phyloP scores from a whole-genome alignment of 331 rosid genomes.

The Malus hybrid region DNA sequence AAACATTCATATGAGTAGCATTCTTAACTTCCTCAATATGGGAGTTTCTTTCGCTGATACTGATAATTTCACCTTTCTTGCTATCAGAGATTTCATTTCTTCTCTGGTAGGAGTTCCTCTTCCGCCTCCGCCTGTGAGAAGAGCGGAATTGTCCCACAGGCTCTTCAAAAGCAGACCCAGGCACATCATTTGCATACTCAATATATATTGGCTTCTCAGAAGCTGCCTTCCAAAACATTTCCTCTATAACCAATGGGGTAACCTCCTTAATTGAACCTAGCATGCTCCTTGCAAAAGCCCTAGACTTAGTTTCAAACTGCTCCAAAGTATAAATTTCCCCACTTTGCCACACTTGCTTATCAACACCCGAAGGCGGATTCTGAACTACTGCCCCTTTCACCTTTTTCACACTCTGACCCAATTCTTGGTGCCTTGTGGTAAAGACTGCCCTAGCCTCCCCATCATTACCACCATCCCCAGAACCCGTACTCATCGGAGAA shows the following conservation, averaged over 20 bases:
- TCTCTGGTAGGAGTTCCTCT: slow-evolving; percentile 65
- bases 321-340: slow-evolving; percentile 88
- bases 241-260: slow-evolving; percentile 70
- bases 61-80: slow-evolving; percentile 30
- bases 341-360: slow-evolving; percentile 98
- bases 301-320: slow-evolving; percentile 88
- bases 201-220: slow-evolving; percentile 83
- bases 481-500: slow-evolving; percentile 25
- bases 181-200: slow-evolving; percentile 98
- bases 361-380: slow-evolving; percentile 41
- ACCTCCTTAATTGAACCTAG: slow-evolving; percentile 64
- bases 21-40: slow-evolving; percentile 20
- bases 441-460: slow-evolving; percentile 67
- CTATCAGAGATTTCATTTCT: slow-evolving; percentile 36
- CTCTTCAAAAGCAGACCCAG: slow-evolving; percentile 92
- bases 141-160: slow-evolving; percentile 59
- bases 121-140: slow-evolving; percentile 63
- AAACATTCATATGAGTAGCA: slow-evolving; percentile 19
- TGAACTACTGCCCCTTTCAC: slow-evolving; percentile 50
- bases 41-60: slow-evolving; percentile 15
- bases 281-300: slow-evolving; percentile 51
- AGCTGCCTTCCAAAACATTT: slow-evolving; percentile 95
- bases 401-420: slow-evolving; percentile 64
- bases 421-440: slow-evolving; percentile 93
- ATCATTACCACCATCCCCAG: slow-evolving; percentile 39